Base-by-base conservation (phyloP, 2,329 filamentous ascomycete genomes). In the Clathrospora elynae region DNA sequence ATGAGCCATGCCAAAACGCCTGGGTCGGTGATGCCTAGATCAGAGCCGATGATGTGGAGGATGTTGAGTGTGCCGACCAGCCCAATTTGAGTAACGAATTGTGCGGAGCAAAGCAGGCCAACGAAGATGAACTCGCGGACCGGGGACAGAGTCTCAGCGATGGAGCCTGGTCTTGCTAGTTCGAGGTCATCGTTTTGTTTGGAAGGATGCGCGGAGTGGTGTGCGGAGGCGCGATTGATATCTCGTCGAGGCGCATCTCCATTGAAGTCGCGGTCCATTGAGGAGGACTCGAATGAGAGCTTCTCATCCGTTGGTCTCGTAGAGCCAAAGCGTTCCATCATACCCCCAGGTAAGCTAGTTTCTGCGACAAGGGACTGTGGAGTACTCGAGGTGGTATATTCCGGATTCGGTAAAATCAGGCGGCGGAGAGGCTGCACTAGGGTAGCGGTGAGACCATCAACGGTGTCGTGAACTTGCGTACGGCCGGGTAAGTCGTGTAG, bases 1-100 rank as follows among this genome's bases (percentile, higher is more conserved):
- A 75, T 67, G 19, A 76, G 64, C 77, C 76, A 79, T 14, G 69
- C 64, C n/a, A 75, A 64, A n/a, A 72, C 65, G 18, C 70, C 72
- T 4, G 71, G 59, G 36, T 62, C 60, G 2, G 65, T 66, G 19
- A 70, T 68, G 20, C 65, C 65, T 24, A 77, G 71, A 23, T 68
- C 70, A 6, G 61, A 40, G 11, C 70, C 73, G 55, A 78, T 75
- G 41, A 73, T 66, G 31, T 71, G 67, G 16, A 76, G 49, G n/a
- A 71, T 69, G 10, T 62, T 66, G n/a, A 73, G 53, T 13, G 61
- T 61, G 32, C 66, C 65, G 6, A 64, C 60, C 16, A 75, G 53
- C 14, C 62, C 67, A 1, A 61, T 64, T 52, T 74, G 79, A 73
- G 66, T 79, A 67, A 56, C 55, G 5, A 60, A 55, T 8, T 59